Conservation (phyloP, 139 green algal species). For the Edaphochlamys debaryana region DNA sequence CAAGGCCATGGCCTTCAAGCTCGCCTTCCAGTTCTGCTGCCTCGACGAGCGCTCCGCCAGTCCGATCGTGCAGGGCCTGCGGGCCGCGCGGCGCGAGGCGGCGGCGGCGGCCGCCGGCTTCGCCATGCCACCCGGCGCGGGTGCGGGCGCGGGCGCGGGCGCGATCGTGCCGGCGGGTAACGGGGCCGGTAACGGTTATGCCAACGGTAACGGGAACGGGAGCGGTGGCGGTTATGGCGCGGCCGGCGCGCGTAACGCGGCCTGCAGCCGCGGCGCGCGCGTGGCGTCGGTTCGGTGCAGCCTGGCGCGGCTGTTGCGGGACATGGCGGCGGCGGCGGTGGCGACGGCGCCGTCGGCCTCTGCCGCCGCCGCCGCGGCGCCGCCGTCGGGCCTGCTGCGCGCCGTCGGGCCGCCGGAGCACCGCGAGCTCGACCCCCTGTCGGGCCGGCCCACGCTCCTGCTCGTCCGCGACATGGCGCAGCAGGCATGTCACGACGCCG, state of each 20-base stretch:
- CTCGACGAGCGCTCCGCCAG: constrained; percentile 32
- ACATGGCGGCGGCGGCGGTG: constrained; percentile 22
- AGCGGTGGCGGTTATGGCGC: too few relatives aligned
- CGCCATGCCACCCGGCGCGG: neutral
- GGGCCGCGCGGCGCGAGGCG: neutral
- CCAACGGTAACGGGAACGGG: constrained; percentile 3
- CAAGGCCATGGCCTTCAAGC: constrained; percentile 14
- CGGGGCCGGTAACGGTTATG: too few relatives aligned
- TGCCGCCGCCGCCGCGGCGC: neutral
- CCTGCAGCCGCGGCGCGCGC: constrained; percentile 26
- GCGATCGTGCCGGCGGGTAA: neutral
- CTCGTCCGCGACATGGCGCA: constrained; percentile 56
- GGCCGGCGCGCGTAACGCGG: neutral
- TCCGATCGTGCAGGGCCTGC: constrained; percentile 34
- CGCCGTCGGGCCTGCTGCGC: constrained; percentile 21
- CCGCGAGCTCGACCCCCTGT: constrained; percentile 52
- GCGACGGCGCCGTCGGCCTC: neutral
- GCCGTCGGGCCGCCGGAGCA: constrained; percentile 10
- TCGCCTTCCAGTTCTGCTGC: constrained; percentile 51
- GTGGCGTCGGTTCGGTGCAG: constrained; percentile 44
- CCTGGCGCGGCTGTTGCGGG: constrained; percentile 56
- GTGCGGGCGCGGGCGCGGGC: neutral
- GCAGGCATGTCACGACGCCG: constrained; percentile 50
- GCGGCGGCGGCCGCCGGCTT: neutral
- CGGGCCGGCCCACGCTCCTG: constrained; percentile 59